Evolutionary conservation across 768 basidiomycete genomes (phyloP).

Genomic region (Amanita pallidorosea): DNA sequence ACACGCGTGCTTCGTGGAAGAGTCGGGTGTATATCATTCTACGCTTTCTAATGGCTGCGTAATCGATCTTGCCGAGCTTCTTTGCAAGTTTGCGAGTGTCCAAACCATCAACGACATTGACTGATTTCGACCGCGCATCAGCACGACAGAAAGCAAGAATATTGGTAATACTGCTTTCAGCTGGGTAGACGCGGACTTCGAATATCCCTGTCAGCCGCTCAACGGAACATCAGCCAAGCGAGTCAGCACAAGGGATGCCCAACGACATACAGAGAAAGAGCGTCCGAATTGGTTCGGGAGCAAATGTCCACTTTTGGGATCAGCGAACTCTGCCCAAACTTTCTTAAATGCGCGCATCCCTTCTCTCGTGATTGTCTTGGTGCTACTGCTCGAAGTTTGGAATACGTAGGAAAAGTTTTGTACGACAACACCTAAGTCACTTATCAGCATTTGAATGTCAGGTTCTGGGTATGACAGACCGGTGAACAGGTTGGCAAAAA

Average conservation of each 20-base stretch:
- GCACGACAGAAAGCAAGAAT: slow-evolving; percentile 43
- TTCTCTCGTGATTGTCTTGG: slow-evolving; percentile 74
- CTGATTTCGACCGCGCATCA: slow-evolving; percentile 20
- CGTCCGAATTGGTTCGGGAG: slow-evolving; percentile 57
- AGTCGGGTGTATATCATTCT: slow-evolving; percentile 64
- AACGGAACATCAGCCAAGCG: neutral
- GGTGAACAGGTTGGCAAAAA: slow-evolving; percentile 94
- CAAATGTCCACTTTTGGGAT: slow-evolving; percentile 69
- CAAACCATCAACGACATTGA: slow-evolving; percentile 36
- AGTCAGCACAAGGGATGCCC: neutral
- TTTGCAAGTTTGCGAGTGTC: slow-evolving; percentile 53
- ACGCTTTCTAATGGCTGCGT: slow-evolving; percentile 47
- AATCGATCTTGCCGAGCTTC: slow-evolving; percentile 57
- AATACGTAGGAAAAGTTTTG: slow-evolving; percentile 96
- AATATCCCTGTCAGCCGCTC: slow-evolving; percentile 82
- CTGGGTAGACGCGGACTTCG: slow-evolving; percentile 78
- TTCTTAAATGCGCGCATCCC: slow-evolving; percentile 95
- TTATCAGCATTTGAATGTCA: slow-evolving; percentile 1
- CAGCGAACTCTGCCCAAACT: slow-evolving; percentile 81
- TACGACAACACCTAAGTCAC: slow-evolving; percentile 69
- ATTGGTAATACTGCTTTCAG: slow-evolving; percentile 49
- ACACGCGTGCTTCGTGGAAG: slow-evolving; percentile 78
- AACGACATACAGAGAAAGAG: slow-evolving; percentile 70
- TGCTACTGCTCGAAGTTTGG: slow-evolving; percentile 73
- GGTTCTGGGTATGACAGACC: slow-evolving; percentile 29